Base-by-base conservation (phyloP, 2,329 filamentous ascomycete species). In the Pyrenochaeta sp. region DNA sequence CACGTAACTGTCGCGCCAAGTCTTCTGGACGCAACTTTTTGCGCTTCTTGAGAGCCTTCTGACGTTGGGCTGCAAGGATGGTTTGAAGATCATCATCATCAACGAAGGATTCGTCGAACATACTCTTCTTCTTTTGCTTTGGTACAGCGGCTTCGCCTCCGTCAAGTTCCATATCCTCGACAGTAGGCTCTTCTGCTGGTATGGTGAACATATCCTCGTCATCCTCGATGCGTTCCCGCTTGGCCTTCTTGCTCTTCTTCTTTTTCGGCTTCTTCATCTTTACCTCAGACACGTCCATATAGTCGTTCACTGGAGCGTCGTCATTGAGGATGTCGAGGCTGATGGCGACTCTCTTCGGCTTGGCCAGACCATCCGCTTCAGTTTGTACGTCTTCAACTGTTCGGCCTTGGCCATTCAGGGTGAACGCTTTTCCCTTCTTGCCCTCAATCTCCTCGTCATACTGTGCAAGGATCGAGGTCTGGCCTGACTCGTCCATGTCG, bases 391-490 rank as follows among this genome's bases (percentile, higher is more conserved):
- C 88, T 12, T 85, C 83, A 20, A 75, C 63, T 1, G 82, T 88
- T 30, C 86, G 88, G 2, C 92, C 93, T 56, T 87, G 84, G 2
- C 87, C 88, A 73, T 96, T 91, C 14, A 99, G 81, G 0, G 91
- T 97, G 67, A 99, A 99, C 20, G 85, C 85, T 73, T 96, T 97
- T 50, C 84, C 81, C 78, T 96, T 95, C 77, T 96, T 97, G 49
- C 92, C 92, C 31, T 90, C 86, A 47, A 97, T 96, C 69, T 97
- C 94, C 60, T 98, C 95, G 66, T 98, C 95, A 70, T 99, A 99
- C 65, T 99, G 94, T 12, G 90, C 86, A 36, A 99, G 79, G 20
- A 99, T 87, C 5, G 84, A 84, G 15, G 83, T 83, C 52, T 88
- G 81, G 11, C 85, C 88, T 23, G 87, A 83, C 39, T 90, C 81